phyloP scores from a whole-genome alignment of 129 eudicot genomes.

The Dittrichia graveolens region DNA sequence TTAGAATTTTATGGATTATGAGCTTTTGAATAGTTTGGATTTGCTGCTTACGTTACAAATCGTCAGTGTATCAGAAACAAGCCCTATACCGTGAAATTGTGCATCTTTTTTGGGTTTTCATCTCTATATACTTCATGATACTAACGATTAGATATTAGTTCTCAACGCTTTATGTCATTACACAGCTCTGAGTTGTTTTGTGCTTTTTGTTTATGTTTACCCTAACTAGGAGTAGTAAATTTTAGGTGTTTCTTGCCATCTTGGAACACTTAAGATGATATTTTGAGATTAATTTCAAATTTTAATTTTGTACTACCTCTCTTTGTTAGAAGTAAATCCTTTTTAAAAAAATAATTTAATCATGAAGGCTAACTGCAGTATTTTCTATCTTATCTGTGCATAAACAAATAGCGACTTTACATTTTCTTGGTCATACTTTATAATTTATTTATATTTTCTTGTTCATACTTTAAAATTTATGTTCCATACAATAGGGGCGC shows the following conservation, averaged over 20 bases:
- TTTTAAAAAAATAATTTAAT: neutral
- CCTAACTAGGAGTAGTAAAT: neutral
- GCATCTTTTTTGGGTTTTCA: slow-evolving; percentile 13
- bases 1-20: neutral
- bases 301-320: neutral
- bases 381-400: neutral
- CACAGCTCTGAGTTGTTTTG: neutral
- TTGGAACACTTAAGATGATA: neutral
- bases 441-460: neutral
- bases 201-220: slow-evolving; percentile 1
- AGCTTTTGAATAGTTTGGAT: neutral
- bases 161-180: slow-evolving; percentile 13
- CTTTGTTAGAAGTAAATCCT: neutral
- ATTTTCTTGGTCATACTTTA: neutral
- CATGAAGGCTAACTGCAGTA: neutral
- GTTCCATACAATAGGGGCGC: slow-evolving; percentile 54
- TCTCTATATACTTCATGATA: neutral
- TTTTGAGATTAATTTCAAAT: neutral
- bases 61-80: slow-evolving; percentile 12
- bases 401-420: neutral
- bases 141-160: slow-evolving; percentile 11
- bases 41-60: neutral
- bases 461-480: slow-evolving; percentile 8
- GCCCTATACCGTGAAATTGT: neutral
- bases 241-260: slow-evolving; percentile 9